phyloP scores from a whole-genome alignment of 2,329 filamentous ascomycete genomes.

The Raffaelea deltoideospora region DNA sequence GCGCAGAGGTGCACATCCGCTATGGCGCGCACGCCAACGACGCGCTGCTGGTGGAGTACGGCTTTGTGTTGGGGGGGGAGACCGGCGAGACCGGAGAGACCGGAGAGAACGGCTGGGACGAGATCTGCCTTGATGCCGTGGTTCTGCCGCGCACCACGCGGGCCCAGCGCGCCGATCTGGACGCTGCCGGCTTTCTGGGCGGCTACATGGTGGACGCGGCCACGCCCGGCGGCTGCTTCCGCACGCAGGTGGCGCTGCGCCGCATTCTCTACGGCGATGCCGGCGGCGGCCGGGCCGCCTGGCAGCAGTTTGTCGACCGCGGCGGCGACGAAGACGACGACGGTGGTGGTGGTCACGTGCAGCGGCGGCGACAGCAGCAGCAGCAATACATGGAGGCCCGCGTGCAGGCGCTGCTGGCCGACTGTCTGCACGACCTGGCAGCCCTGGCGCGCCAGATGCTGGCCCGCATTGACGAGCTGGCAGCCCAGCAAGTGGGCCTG shows the following conservation, averaged over 20 bases:
- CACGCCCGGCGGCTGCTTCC: constrained; percentile 12
- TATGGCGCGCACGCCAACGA: constrained; percentile 60
- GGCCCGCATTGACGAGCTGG: constrained; percentile 1
- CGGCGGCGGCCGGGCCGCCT: constrained; percentile 2
- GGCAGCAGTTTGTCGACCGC: constrained; percentile 7
- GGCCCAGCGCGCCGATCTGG: constrained; percentile 6
- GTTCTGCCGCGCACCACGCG: constrained; percentile 18
- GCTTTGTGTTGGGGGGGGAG: constrained; percentile 24
- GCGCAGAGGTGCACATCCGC: constrained; percentile 53
- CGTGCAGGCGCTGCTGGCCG: constrained; percentile 4
- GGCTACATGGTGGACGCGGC: constrained; percentile 12
- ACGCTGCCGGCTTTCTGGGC: constrained; percentile 10
- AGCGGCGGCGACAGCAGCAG: background rate
- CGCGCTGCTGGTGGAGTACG: constrained; percentile 56
- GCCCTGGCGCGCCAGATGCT: constrained; percentile 4
- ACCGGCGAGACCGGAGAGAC: constrained; percentile 4
- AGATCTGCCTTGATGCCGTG: constrained; percentile 28
- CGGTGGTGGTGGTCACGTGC: too few relatives aligned
- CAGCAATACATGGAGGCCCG: constrained; percentile 1
- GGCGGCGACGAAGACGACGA: constrained; percentile 1
- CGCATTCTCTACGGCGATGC: constrained; percentile 6
- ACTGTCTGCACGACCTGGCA: constrained; percentile 6
- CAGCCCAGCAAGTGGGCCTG: constrained; percentile 1
- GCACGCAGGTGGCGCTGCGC: constrained; percentile 12
- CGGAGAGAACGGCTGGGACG: constrained; percentile 30